A percentile compares a stretch with the other conserved stretches of the same genome.
Conservation (phyloP, 2,329 filamentous ascomycete genomes). For the Xylaria sp. region DNA sequence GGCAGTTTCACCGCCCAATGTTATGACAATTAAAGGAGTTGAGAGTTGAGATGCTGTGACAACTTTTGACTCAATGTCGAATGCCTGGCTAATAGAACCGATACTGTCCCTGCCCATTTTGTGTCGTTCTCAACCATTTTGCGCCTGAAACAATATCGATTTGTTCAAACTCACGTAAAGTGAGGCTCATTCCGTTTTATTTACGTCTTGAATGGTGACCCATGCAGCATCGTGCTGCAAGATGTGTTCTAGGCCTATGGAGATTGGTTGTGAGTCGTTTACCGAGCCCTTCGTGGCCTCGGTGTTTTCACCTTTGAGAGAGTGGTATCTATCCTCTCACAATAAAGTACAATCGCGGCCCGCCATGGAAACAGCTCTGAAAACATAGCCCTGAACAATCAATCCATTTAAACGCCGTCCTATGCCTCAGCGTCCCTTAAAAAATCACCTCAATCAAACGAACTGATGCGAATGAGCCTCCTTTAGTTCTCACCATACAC, state of each 20-base stretch:
- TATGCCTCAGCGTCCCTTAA: constrained; percentile 18
- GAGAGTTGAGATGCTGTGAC: neutral
- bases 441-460: constrained; percentile 2
- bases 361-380: constrained; percentile 11
- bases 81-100: neutral
- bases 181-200: neutral
- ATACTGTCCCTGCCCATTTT: neutral
- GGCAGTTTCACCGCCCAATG: neutral
- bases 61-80: neutral
- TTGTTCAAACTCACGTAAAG: neutral
- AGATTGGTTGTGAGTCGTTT: constrained; percentile 1
- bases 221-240: neutral
- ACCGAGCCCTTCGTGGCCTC: constrained; percentile 8
- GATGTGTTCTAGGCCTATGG: neutral
- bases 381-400: constrained; percentile 9
- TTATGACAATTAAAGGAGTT: no score
- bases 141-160: neutral
- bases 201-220: neutral
- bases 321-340: constrained; percentile 17
- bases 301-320: constrained; percentile 5
- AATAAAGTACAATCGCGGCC: constrained; percentile 18
- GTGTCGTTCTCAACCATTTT: neutral
- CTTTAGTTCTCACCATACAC: neutral
- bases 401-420: constrained; percentile 20
- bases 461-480: constrained; percentile 9